Evolutionary conservation across 345 rosid species (phyloP), one percentile per base, ranked within the genome.

Genomic region (Dovyalis caffra): DNA sequence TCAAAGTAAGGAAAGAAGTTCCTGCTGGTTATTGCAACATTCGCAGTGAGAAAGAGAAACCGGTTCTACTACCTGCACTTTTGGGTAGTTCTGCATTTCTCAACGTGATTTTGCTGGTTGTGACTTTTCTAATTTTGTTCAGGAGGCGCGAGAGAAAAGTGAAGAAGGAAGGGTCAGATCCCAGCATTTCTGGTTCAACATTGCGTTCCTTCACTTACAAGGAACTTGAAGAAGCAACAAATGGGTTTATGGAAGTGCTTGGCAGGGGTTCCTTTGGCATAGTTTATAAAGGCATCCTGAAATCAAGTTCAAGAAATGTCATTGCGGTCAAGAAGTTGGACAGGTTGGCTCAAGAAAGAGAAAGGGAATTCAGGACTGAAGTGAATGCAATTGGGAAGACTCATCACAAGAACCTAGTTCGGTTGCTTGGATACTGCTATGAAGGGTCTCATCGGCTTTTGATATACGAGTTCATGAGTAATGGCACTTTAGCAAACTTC

Each of bases 181-280:
- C 72, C 7, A 33, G 49, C 38, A 12, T 8, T 43, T 70, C 35
- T 6, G 72, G 56, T 43, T 28, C 82, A 21, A 75, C 75, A 71
- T 6, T 82, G 77, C 72, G 29, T 57, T 53, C 11, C 58, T 78
- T 82, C 56, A 40, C 69, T 69, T 37, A 75, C 72, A 9, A 23
- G 68, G 82, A 82, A 29, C 77, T 82, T 1, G 29, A 34, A 56
- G 72, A 75, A 20, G 82, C 77, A 25, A 82, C 83, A n/a, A 56
- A 68, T 28, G 67, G 76, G 32, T 83, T 83, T 66, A 64, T 25
- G 72, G 81, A 83, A 68, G 75, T 79, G 68, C 14, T 83, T 1
- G 85, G 85, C 20, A 79, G 79, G 64, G 86, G 86, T 29, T 76
- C 86, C 68, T 77, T 76, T 37, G 86, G 81, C 18, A 64, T 74